A percentile compares a stretch with the other conserved stretches of the same genome.
Conservation (phyloP, 352 stramenopile species). For the Peronospora farinosa region DNA sequence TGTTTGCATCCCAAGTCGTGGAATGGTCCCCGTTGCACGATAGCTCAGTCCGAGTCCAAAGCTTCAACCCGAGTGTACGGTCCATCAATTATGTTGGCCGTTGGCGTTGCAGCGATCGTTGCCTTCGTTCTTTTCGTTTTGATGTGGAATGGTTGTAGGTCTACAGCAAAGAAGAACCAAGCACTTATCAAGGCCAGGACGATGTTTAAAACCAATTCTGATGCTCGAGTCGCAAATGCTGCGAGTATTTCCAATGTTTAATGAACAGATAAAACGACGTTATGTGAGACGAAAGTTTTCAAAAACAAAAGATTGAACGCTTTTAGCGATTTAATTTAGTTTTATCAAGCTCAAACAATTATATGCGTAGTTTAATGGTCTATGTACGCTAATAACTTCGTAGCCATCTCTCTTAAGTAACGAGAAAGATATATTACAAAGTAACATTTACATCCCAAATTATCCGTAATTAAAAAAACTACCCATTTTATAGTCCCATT, state of each 20-base stretch:
- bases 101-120: constrained; percentile 20
- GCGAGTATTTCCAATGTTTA: constrained; percentile 4
- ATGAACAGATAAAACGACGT: too few species aligned
- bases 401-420: not conserved
- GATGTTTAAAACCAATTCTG: constrained; percentile 13
- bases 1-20: constrained; percentile 42
- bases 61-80: constrained; percentile 27
- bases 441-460: not conserved
- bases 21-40: constrained; percentile 51
- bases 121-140: constrained; percentile 29
- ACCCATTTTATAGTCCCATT: constrained; percentile 1
- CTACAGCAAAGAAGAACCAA: constrained; percentile 17
- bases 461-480: not conserved
- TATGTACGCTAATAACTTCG: too few species aligned
- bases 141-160: constrained; percentile 20
- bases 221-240: constrained; percentile 3
- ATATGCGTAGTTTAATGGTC: too few species aligned
- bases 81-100: constrained; percentile 25
- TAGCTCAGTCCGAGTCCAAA: constrained; percentile 26
- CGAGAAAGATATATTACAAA: not conserved
- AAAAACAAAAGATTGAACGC: too few species aligned
- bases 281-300: too few species aligned
- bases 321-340: too few species aligned
- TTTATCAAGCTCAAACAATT: too few species aligned
- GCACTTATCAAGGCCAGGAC: constrained; percentile 18